Base-by-base conservation (phyloP, 2,329 filamentous ascomycete genomes). In the Orbilia quercus region DNA sequence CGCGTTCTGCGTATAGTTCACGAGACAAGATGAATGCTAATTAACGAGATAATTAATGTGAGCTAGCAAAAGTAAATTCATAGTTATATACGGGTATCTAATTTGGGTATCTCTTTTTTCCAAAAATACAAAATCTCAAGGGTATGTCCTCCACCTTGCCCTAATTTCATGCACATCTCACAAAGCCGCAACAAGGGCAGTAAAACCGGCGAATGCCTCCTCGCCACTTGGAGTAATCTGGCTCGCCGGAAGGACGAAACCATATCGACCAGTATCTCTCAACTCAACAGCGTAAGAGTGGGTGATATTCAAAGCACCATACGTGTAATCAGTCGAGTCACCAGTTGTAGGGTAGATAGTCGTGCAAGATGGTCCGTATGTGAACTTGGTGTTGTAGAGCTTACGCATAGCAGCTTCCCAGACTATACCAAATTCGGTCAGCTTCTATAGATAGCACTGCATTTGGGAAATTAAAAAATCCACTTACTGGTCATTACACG, bases 301-400 rank as follows among this genome's bases (percentile, higher is more conserved):
- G 16, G 81, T 80, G 7, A 83, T 81, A 53, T 80, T 80, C 0
- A 80, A 80, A 2, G 81, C 78, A 69, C 83, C 82, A 59, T 79
- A 79, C 0, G 81, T 80, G 48, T 83, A 84, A 73, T 85, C 83
- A 1, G 82, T 79, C 20, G 80, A 81, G 48, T 79, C 80, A 7
- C 83, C 83, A 11, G 81, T 81, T 1, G 86, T 85, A 75, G 85
- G 82, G 79, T 89, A 89, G 75, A 89, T 87, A 28, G 86, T 88
- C 44, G 80, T 80, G 79, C 88, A 89, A 74, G 87, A 84, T 0
- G 83, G 83, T 0, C 84, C 84, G 18, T 78, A 75, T 38, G 77
- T 67, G 78, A 81, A 82, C 64, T 75, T 75, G 3, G 81, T 83
- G 9, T 82, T 83, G 75, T 87, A 85, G 1, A 86, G 84, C 0